Evolutionary conservation across 768 basidiomycete species (phyloP), one percentile per base, ranked within the genome.

Genomic region (Lactarius indigo): DNA sequence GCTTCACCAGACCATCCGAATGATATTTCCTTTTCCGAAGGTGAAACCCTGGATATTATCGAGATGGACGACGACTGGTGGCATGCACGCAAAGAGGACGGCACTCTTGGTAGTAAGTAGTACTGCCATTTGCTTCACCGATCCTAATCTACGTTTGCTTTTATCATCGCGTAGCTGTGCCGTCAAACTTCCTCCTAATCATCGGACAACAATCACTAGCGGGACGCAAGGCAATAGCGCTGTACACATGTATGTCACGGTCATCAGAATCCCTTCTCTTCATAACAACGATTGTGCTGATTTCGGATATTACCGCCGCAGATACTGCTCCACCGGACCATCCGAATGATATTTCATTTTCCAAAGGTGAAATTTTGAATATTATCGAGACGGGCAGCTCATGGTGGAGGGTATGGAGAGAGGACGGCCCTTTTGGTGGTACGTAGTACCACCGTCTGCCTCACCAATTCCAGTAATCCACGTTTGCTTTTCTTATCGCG

Each of bases 31-130:
- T 98, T 99, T 77, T 74, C 79, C 60, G 97, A 98, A 76, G 94
- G 94, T 61, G 96, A 98, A 73, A 81, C 93, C 47, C 84, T 98
- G 69, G 94, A 97, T 69, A 90, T 98, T 63, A 76, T 95, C 64
- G 96, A 98, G 78, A 94, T 92, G 78, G 86, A 92, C 72, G 91
- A 92, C 58, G 92, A 94, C 74, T 94, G 93, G 93, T 95, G 93
- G 92, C 91, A 92, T 73, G 90, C 91, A 39, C 87, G 79, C 73
- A 94, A 90, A 78, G 72, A 81, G 20, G 93, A 95, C 74, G 92
- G 91, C 61, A 75, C 80, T 55, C 73, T 85, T 70, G 91, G 91
- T 80, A 93, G 91, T 92, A 75, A 78, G 91, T 87, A 33, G 64
- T 74, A 52, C 72, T 59, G 54, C 66, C 58, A 30, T 61, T 64